Conservation (phyloP, 2,329 filamentous ascomycete genomes). For the Claviceps humidiphila region DNA sequence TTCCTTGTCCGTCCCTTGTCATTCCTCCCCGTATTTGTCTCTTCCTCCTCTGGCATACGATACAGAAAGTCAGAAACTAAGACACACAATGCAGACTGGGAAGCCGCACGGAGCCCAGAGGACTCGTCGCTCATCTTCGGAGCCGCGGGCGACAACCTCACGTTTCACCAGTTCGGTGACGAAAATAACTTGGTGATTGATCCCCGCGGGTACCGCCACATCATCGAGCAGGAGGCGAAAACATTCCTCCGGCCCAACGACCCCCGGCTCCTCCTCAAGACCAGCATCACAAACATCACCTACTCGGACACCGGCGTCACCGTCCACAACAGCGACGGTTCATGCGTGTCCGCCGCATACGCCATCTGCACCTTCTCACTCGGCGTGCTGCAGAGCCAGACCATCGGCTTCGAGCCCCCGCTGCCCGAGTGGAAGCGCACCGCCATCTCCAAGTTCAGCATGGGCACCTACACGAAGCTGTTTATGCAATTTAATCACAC, state of each 20-base stretch:
- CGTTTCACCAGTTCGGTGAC: conserved; percentile 48
- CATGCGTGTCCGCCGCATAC: conserved; percentile 45
- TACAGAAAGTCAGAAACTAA: background rate
- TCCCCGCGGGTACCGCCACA: conserved; percentile 45
- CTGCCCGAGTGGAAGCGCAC: conserved; percentile 52
- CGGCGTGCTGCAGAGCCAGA: conserved; percentile 51
- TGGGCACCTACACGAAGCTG: conserved; percentile 63
- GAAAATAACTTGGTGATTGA: conserved; percentile 50
- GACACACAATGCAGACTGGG: conserved; percentile 30
- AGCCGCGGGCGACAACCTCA: conserved; percentile 43
- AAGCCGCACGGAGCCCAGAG: conserved; percentile 43
- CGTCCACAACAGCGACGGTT: conserved; percentile 37
- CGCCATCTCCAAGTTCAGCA: conserved; percentile 50
- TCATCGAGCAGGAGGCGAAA: conserved; percentile 42
- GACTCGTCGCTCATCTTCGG: conserved; percentile 42
- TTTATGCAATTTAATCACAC: conserved; percentile 56
- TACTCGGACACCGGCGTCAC: conserved; percentile 40
- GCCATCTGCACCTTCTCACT: conserved; percentile 56
- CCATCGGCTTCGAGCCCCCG: conserved; percentile 41
- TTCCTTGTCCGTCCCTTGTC: no score
- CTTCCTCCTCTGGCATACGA: background rate
- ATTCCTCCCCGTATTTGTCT: no score
- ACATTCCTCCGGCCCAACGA: conserved; percentile 45
- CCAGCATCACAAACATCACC: conserved; percentile 38
- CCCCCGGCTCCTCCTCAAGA: conserved; percentile 42